Base-by-base conservation (phyloP, 2,329 filamentous ascomycete species). In the Monilinia aucupariae region DNA sequence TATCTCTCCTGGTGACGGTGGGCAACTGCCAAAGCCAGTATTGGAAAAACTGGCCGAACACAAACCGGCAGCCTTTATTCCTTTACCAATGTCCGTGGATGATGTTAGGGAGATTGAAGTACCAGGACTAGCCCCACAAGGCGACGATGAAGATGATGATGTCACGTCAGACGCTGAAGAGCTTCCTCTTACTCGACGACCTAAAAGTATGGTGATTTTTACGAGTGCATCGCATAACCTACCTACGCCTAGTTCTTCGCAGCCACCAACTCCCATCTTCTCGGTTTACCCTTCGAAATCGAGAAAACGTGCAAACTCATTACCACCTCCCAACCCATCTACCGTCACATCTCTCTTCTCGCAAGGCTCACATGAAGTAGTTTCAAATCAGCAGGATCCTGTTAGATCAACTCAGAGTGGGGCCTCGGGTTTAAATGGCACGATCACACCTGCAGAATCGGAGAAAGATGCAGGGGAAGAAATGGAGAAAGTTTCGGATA, bases 71-170 rank as follows among this genome's bases (percentile, higher is more conserved):
- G 81, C 84, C 8, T 79, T 80, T 48, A 82, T 92, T 65, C 85
- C 90, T n/a, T 77, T 94, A 12, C 90, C 90, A 0, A 78, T 87
- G 48, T 79, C 79, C 30, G 80, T 84, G 43, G 81, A 85, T 54
- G 91, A 96, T 71, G 77, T 93, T 9, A 82, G 87, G 52, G 91
- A 96, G 72, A 94, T 96, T 49, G 89, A 94, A 71, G 82, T 91
- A 51, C 89, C 89, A 4, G 89, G 88, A 0, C 79, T 91, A 6
- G 84, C 82, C 0, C 75, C 74, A 15, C 81, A 85, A 67, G 84
- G 80, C 63, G 86, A 90, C 62, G 86, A 87, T 17, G 87, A 88
- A 59, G 78, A 78, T 7, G 77, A 78, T 15, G 78, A 78, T 10
- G 74, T 78, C 2, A 74, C 76, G 1, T 74, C 76, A 1, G 70